phyloP scores from a whole-genome alignment of 257 asterid species.

The Solanum peruvianum region DNA sequence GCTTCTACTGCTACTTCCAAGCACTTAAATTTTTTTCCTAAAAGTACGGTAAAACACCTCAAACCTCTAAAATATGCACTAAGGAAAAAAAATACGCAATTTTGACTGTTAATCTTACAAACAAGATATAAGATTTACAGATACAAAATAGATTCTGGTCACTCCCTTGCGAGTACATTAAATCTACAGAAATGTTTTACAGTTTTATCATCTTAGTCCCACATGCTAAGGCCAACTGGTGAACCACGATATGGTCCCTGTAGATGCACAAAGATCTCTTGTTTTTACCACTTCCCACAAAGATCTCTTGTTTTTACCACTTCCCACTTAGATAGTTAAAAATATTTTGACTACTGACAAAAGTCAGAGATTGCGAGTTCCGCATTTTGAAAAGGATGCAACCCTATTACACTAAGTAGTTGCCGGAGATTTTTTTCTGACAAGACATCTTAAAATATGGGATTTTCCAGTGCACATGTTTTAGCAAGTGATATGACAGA shows the following conservation, averaged over 20 bases:
- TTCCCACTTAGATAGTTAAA: not conserved
- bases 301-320: not conserved
- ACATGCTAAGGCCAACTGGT: not conserved
- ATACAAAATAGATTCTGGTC: not conserved
- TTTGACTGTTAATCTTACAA: not conserved
- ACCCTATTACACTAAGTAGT: not conserved
- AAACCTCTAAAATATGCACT: not conserved
- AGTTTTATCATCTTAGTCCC: not conserved
- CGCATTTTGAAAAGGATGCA: not conserved
- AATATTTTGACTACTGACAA: not conserved
- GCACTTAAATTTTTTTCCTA: not conserved
- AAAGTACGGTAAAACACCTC: not conserved
- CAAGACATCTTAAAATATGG: not conserved
- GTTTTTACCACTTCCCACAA: too few relatives aligned
- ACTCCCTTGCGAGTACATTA: not conserved
- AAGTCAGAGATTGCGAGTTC: not conserved
- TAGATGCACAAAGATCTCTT: not conserved
- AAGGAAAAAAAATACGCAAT: not conserved
- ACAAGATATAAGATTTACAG: not conserved
- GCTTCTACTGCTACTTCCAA: not conserved
- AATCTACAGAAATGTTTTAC: not conserved
- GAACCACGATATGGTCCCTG: not conserved
- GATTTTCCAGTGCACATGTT: not conserved
- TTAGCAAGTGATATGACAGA: not conserved
- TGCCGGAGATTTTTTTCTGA: not conserved